A percentile compares a stretch with the other conserved stretches of the same genome.
Evolutionary conservation across 1,284 basidiomycete species (phyloP).

Genomic region (Abortiporus biennis): DNA sequence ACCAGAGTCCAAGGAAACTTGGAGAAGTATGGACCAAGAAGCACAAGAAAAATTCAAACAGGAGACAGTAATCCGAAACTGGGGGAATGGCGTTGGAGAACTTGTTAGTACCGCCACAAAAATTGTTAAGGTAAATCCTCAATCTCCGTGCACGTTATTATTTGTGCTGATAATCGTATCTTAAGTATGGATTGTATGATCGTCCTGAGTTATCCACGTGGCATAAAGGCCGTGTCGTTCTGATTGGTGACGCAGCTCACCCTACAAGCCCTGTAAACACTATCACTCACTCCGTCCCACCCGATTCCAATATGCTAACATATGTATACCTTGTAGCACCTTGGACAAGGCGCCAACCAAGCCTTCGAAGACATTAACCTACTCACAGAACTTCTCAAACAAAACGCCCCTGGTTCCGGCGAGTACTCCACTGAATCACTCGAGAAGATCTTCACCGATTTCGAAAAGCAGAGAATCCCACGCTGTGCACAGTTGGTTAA

Average conservation of each 20-base stretch:
- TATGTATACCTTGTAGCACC: conserved; percentile 27
- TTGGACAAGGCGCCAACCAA: conserved; percentile 45
- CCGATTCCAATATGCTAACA: neutral
- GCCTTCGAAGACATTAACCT: conserved; percentile 40
- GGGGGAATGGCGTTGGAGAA: conserved; percentile 31
- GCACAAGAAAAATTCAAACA: conserved; percentile 25
- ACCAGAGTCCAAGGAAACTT: conserved; percentile 35
- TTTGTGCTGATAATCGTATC: neutral
- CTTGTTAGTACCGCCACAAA: conserved; percentile 28
- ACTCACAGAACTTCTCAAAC: conserved; percentile 29
- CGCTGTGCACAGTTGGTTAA: conserved; percentile 29
- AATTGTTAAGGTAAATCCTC: conserved; percentile 31
- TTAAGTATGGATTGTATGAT: conserved; percentile 41
- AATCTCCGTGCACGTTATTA: neutral
- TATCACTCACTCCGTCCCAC: neutral
- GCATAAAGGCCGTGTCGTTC: conserved; percentile 30
- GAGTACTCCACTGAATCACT: conserved; percentile 26
- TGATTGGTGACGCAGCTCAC: conserved; percentile 30
- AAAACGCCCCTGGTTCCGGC: conserved; percentile 25
- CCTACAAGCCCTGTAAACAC: conserved; percentile 26
- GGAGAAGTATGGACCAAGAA: conserved; percentile 31
- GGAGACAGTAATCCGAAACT: conserved; percentile 22
- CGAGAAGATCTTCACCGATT: conserved; percentile 24
- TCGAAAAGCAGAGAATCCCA: conserved; percentile 27
- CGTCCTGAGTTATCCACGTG: conserved; percentile 36